phyloP scores from a whole-genome alignment of 2,329 filamentous ascomycete species.

The Penicillium sp. region DNA sequence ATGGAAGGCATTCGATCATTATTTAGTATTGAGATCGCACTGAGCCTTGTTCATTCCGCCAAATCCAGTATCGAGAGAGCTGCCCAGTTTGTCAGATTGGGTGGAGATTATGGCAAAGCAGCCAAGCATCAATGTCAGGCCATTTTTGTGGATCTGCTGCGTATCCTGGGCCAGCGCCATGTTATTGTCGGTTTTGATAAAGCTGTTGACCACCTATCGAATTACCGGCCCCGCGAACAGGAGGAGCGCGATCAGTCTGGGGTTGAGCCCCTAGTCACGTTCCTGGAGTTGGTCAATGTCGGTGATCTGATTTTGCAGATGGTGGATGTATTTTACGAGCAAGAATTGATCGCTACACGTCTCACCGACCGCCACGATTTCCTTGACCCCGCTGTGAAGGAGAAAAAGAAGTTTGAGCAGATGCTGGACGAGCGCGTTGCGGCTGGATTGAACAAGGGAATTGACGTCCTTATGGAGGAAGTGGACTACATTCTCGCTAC shows the following conservation, averaged over 20 bases:
- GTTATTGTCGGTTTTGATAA: conserved; percentile 92
- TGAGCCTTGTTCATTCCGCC: conserved; percentile 83
- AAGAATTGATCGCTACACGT: conserved; percentile 80
- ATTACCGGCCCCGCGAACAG: conserved; percentile 81
- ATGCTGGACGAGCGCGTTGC: conserved; percentile 97
- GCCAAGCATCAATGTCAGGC: conserved; percentile 84
- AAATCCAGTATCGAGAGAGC: conserved; percentile 85
- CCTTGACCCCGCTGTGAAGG: conserved; percentile 82
- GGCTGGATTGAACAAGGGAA: conserved; percentile 93
- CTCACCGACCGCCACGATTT: conserved; percentile 94
- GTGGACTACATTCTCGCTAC: conserved; percentile 94
- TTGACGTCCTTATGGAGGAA: conserved; percentile 97
- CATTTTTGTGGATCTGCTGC: conserved; percentile 82
- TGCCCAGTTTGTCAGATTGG: conserved; percentile 76
- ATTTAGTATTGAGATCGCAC: conserved; percentile 93
- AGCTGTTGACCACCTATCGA: conserved; percentile 84
- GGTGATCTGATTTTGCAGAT: conserved; percentile 98
- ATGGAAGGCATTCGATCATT: conserved; percentile 92
- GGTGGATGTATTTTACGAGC: conserved; percentile 98
- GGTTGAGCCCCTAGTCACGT: conserved; percentile 89
- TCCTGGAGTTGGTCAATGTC: conserved; percentile 96
- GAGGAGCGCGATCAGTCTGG: conserved; percentile 65
- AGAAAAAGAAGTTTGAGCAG: conserved; percentile 98
- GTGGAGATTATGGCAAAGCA: conserved; percentile 76
- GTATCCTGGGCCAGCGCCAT: conserved; percentile 81